Conservation (phyloP, 768 basidiomycete species). For the Lenzites betulinus region DNA sequence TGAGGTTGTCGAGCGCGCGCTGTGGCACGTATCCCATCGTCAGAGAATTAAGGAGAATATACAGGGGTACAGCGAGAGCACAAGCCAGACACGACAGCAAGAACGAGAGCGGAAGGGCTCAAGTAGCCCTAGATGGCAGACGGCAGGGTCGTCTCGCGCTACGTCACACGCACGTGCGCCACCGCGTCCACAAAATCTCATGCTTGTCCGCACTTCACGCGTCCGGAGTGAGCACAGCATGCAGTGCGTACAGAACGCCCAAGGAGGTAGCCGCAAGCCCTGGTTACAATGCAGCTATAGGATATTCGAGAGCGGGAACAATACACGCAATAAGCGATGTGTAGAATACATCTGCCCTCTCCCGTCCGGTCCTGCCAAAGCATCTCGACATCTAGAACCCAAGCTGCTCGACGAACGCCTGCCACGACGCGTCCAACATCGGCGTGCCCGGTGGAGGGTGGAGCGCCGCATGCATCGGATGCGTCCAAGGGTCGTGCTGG, state of each 20-base stretch:
- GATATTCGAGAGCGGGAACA: too few species aligned
- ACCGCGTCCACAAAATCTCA: neutral
- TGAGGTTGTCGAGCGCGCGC: slow-evolving; percentile 70
- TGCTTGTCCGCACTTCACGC: too few species aligned
- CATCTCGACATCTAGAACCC: too few species aligned
- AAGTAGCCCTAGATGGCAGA: too few species aligned
- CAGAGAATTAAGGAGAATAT: neutral
- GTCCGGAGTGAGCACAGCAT: too few species aligned
- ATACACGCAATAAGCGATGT: too few species aligned
- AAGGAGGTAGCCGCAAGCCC: too few species aligned
- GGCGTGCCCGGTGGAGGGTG: slow-evolving; percentile 29
- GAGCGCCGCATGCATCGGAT: slow-evolving; percentile 8
- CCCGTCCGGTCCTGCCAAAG: too few species aligned
- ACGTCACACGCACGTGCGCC: slow-evolving; percentile 28
- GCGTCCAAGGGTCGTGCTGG: slow-evolving; percentile 1
- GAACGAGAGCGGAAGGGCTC: too few species aligned
- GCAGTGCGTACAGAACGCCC: too few species aligned
- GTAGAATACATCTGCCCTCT: neutral
- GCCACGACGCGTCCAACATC: slow-evolving; percentile 63
- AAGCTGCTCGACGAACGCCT: slow-evolving; percentile 67
- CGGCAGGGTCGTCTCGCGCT: slow-evolving; percentile 22
- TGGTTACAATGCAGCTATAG: too few species aligned
- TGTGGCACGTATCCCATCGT: slow-evolving; percentile 67
- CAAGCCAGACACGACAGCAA: neutral
- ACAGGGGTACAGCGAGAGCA: neutral